Base-by-base conservation (phyloP, 2,329 filamentous ascomycete genomes). In the Seiridium cupressi region DNA sequence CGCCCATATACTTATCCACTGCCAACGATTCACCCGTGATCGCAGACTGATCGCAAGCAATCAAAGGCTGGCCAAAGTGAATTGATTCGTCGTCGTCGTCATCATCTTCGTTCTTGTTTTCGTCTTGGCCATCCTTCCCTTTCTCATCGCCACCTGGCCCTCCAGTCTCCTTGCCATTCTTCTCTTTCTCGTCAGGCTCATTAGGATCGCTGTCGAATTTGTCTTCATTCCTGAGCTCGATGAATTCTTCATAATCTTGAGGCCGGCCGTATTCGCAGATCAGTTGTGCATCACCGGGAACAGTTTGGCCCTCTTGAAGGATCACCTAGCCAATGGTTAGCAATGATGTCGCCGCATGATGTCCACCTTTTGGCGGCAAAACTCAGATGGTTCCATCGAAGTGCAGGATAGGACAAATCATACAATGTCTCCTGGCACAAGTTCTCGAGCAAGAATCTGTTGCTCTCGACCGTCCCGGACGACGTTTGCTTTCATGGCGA, bases 21-120 rank as follows among this genome's bases (percentile, higher is more conserved):
- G 89, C 89, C 66, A 92, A 86, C 62, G 89, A 92, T 76, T 92
- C 89, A 78, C 89, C 89, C 68, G 89, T 92, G 76, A 92, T 92
- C 76, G 89, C 89, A 72, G 89, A 91, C 79, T 92, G 89, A 80
- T 92, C 89, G 69, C 86, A 85, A 65, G 89, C 89, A 70, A 91
- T 79, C 66, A 92, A 83, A 63, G 87, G 81, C 69, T 87, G 84
- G 66, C 89, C 89, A 65, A 82, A 84, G 72, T 85, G 85, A 70
- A 80, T 76, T 59, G 75, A 80, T 60, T 84, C 81, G 60, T 70
- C 66, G 18, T 73, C 85, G 55, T 80, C 81, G 26, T 73, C 85
- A 55, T 81, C 81, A 49, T 84, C 82, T 8, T 83, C 83, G 34
- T 85, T 84, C 35, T 81, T 81, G 68, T 86, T 83, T 67, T 88